A percentile compares a stretch with the other conserved stretches of the same genome.
Conservation (phyloP, 2,329 filamentous ascomycete genomes). For the Paracoccidioides lutzii region DNA sequence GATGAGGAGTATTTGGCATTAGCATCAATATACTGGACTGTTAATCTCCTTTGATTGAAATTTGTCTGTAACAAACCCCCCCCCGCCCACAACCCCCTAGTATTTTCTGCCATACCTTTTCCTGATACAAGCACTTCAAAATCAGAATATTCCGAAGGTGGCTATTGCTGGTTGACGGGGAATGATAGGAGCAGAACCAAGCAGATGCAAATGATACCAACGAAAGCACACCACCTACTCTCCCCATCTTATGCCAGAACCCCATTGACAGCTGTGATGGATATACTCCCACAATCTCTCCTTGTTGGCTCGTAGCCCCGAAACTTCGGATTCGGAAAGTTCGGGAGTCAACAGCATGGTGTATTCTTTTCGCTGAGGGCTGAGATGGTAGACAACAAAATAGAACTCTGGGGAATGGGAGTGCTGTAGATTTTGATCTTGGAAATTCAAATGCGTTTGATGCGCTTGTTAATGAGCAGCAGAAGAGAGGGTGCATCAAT, state of each 20-base stretch:
- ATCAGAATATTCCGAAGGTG: too few species aligned
- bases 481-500: too few species aligned
- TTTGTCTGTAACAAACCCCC: not conserved
- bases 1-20: not conserved
- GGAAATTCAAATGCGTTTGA: not conserved
- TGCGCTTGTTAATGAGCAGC: too few species aligned
- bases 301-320: conserved; percentile 44
- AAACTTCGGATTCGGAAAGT: conserved; percentile 40
- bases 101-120: not conserved
- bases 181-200: too few species aligned
- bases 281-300: conserved; percentile 49
- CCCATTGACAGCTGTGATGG: conserved; percentile 55
- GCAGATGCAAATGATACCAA: too few species aligned
- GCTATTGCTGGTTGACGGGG: too few species aligned
- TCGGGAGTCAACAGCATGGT: conserved; percentile 29
- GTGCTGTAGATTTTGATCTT: not conserved
- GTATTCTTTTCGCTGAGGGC: conserved; percentile 1
- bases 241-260: conserved; percentile 54
- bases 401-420: not conserved
- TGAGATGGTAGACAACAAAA: not conserved
- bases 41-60: not conserved
- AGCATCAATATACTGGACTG: not conserved
- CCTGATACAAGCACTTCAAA: too few species aligned
- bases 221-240: conserved; percentile 36
- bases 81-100: not conserved